These are phyloP conservation scores for Hyphodiscus sp. DNA, from an alignment of 2,329 filamentous ascomycete genomes.

Conservation along the genomic window DNA sequence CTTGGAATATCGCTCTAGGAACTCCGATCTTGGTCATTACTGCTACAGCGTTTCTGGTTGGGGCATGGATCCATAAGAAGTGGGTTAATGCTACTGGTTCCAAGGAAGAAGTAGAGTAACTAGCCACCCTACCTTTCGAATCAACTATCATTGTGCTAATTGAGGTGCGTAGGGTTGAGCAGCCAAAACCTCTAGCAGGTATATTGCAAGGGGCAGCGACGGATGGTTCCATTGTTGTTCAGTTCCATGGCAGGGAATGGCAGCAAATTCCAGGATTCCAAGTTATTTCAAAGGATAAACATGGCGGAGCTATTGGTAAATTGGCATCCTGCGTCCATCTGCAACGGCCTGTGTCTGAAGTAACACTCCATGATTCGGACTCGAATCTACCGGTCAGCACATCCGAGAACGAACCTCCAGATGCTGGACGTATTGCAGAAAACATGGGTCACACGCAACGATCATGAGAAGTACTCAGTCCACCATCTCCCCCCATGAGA, in stretches of 20 bases:
- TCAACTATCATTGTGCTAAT: not conserved
- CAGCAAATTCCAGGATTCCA: not conserved
- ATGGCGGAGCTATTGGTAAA: not conserved
- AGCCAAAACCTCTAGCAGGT: not conserved
- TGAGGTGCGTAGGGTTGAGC: not conserved
- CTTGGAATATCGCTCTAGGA: slow-evolving; percentile 50
- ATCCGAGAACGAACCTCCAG: too few species aligned
- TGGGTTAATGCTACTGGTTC: not conserved
- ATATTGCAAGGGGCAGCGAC: not conserved
- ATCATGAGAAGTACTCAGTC: too few species aligned
- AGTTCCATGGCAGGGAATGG: not conserved
- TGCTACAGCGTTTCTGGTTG: not conserved
- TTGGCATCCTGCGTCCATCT: not conserved
- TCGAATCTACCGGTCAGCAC: not conserved
- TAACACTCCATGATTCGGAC: too few species aligned
- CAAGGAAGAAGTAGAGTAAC: not conserved
- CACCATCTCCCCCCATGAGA: too few species aligned
- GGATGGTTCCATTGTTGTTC: not conserved
- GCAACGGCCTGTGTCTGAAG: not conserved
- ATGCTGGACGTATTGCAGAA: too few species aligned
- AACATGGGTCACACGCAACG: too few species aligned
- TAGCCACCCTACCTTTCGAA: not conserved
- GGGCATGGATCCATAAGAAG: not conserved
- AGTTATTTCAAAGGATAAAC: not conserved
- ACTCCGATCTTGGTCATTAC: slow-evolving; percentile 51